phyloP scores from a whole-genome alignment of 2,329 filamentous ascomycete genomes.

The Ceratocystiopsis minuta region DNA sequence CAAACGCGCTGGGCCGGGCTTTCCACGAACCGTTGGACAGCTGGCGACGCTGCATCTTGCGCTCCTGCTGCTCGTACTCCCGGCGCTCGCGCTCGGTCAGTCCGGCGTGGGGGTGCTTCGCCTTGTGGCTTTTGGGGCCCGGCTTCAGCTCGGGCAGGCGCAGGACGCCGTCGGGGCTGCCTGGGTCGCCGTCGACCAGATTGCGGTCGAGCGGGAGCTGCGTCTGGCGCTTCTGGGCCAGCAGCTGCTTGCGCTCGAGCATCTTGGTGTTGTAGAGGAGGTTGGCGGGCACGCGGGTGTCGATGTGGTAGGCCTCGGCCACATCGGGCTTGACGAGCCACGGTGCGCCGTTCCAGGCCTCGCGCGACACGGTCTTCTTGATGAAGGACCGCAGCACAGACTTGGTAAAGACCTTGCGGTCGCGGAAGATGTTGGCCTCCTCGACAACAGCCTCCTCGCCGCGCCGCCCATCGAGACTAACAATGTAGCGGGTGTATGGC shows the following conservation, averaged over 20 bases:
- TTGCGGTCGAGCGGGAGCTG: slow-evolving; percentile 25
- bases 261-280: slow-evolving; percentile 66
- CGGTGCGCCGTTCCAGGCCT: slow-evolving; percentile 88
- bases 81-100: no score
- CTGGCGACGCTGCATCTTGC: slow-evolving; percentile 24
- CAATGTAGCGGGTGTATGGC: slow-evolving; percentile 64
- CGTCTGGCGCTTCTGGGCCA: slow-evolving; percentile 44
- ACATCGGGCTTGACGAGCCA: slow-evolving; percentile 82
- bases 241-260: slow-evolving; percentile 55
- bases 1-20: slow-evolving; percentile 7
- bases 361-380: slow-evolving; percentile 80
- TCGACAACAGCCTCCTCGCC: slow-evolving; percentile 63
- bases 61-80: slow-evolving; percentile 17
- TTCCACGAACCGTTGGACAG: slow-evolving; percentile 14
- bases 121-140: slow-evolving; percentile 50
- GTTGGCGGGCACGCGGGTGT: slow-evolving; percentile 68
- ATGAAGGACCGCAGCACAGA: slow-evolving; percentile 85
- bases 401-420: slow-evolving; percentile 87
- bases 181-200: slow-evolving; percentile 19
- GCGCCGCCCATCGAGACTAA: slow-evolving; percentile 50
- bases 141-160: slow-evolving; percentile 59
- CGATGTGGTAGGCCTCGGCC: slow-evolving; percentile 69
- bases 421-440: slow-evolving; percentile 65
- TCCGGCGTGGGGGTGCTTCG: slow-evolving; percentile 17
- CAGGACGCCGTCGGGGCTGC: slow-evolving; percentile 24